Evolutionary conservation across 805 yeast genomes (phyloP).

Genomic region (Yamadazyma nakazawae): DNA sequence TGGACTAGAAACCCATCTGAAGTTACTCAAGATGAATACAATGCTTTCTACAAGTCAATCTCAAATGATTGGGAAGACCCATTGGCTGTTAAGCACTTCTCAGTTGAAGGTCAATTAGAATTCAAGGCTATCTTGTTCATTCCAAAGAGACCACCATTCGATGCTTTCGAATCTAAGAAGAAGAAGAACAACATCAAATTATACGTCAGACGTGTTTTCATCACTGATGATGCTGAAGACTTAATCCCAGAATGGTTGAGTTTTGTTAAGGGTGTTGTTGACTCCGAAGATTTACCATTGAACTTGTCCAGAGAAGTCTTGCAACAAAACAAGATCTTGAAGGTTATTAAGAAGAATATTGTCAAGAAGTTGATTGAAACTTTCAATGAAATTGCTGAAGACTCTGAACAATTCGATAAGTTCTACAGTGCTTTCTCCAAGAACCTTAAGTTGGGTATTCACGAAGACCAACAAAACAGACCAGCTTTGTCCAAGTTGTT

Average conservation of each 20-base stretch:
- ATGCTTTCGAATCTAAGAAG: constrained; percentile 96
- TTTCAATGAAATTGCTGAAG: constrained; percentile 99
- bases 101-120: constrained; percentile 99
- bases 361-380: constrained; percentile 98
- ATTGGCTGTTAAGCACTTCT: constrained; percentile 98
- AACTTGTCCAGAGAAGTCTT: constrained; percentile 99
- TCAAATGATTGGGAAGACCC: constrained; percentile 99
- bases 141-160: constrained; percentile 99
- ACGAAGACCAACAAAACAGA: constrained; percentile 99
- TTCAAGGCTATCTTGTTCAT: constrained; percentile 96
- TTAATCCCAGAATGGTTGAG: constrained; percentile 98
- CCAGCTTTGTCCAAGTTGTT: constrained; percentile 89
- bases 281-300: constrained; percentile 98
- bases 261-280: constrained; percentile 98
- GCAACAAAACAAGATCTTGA: constrained; percentile 99
- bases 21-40: constrained; percentile 96
- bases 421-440: constrained; percentile 97
- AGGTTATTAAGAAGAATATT: constrained; percentile 98
- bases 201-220: constrained; percentile 98
- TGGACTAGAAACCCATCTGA: constrained; percentile 99
- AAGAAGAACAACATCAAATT: constrained; percentile 98
- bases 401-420: constrained; percentile 95
- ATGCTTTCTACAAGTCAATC: constrained; percentile 98
- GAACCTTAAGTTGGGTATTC: constrained; percentile 98
- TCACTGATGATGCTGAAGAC: constrained; percentile 99